phyloP scores from a whole-genome alignment of 768 basidiomycete species.

The Naganishia onofrii region DNA sequence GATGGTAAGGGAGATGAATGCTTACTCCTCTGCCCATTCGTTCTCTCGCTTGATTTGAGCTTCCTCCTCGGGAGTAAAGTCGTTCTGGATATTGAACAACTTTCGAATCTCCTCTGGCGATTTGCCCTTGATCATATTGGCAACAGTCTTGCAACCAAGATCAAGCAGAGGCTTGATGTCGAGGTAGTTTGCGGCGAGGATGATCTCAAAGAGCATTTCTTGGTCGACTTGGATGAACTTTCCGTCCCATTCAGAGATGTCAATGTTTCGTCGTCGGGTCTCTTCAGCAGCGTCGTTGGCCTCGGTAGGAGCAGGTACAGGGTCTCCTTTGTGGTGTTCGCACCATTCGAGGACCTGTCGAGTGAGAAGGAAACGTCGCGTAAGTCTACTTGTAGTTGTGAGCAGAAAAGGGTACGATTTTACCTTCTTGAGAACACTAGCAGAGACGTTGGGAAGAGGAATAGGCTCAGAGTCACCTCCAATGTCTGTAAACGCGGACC shows the following conservation, averaged over 20 bases:
- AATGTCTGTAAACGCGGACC: constrained; percentile 65
- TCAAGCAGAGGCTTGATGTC: constrained; percentile 98
- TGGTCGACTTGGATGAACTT: constrained; percentile 84
- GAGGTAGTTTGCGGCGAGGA: constrained; percentile 98
- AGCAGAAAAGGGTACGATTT: background rate
- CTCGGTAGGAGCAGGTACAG: constrained; percentile 69
- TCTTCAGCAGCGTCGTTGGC: constrained; percentile 65
- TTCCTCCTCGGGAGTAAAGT: constrained; percentile 98
- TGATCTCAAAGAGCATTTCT: constrained; percentile 99
- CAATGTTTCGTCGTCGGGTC: constrained; percentile 94
- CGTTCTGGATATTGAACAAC: constrained; percentile 83
- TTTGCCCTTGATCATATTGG: constrained; percentile 99
- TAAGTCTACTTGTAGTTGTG: constrained; percentile 40
- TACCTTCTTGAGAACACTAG: constrained; percentile 41
- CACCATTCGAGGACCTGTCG: constrained; percentile 93
- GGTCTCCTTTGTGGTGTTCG: constrained; percentile 96
- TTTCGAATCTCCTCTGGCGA: constrained; percentile 99
- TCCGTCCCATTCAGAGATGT: constrained; percentile 98
- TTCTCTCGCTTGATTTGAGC: constrained; percentile 99
- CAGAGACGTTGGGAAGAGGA: constrained; percentile 68
- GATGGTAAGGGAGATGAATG: background rate
- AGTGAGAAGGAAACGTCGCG: constrained; percentile 29
- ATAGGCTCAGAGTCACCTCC: constrained; percentile 93
- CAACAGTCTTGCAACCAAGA: constrained; percentile 96
- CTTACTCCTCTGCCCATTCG: constrained; percentile 57